Conservation (phyloP, 371 early-diverging fungal species). For the Batrachochytrium dendrobatidis region DNA sequence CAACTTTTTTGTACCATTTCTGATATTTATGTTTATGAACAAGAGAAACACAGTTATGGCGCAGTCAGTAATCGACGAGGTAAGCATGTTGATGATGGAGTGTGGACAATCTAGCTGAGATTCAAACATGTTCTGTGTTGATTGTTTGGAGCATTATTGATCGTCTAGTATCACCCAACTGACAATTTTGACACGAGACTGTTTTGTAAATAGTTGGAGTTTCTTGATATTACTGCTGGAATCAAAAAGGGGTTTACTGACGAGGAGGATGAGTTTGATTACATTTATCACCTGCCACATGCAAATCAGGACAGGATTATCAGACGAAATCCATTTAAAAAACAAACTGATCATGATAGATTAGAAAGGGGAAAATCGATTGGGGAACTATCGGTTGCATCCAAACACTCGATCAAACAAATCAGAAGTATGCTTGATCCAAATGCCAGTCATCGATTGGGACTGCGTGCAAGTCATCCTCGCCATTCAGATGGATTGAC, state of each 20-base stretch:
- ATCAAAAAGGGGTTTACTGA: conserved; percentile 24
- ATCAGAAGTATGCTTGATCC: conserved; percentile 14
- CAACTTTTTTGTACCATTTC: conserved; percentile 41
- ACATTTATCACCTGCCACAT: conserved; percentile 43
- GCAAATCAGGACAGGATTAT: conserved; percentile 31
- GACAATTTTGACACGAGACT: no score
- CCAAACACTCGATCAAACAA: conserved; percentile 10
- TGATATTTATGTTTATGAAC: conserved; percentile 38
- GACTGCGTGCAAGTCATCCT: not conserved
- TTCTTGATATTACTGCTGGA: conserved; percentile 32
- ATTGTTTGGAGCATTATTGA: no score
- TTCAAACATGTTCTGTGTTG: no score
- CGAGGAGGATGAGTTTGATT: conserved; percentile 44
- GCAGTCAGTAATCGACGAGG: conserved; percentile 41
- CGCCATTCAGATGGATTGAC: no score
- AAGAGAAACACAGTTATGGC: conserved; percentile 35
- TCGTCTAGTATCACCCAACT: no score
- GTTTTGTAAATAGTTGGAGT: no score
- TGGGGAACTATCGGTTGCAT: conserved; percentile 2
- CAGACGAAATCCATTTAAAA: conserved; percentile 30
- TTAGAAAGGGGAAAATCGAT: conserved; percentile 5
- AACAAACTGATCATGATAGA: not conserved
- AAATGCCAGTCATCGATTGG: no score
- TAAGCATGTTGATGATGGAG: no score
- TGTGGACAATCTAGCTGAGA: no score